phyloP scores from a whole-genome alignment of 495 filamentous ascomycete species.

The Penicillium bovifimosum region DNA sequence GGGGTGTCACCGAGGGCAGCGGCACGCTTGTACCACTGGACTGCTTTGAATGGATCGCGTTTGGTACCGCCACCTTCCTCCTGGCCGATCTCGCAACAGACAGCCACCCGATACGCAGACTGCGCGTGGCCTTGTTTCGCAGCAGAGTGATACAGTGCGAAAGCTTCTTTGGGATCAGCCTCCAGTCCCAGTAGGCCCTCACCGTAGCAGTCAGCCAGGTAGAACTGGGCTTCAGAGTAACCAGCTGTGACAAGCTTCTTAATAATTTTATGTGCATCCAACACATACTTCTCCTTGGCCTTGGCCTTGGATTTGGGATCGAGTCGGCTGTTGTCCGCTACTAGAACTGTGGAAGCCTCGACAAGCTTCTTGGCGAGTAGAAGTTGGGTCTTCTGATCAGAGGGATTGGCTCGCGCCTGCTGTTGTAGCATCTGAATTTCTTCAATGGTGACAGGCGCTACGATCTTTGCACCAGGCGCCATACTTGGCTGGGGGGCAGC shows the following conservation, averaged over 20 bases:
- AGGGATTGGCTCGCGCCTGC: constrained; percentile 60
- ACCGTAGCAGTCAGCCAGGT: constrained; percentile 83
- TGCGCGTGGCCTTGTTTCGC: constrained; percentile 82
- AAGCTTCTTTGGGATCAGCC: constrained; percentile 82
- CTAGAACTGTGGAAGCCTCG: constrained; percentile 74
- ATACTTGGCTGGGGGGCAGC: constrained; percentile 28
- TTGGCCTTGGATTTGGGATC: constrained; percentile 71
- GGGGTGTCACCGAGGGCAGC: constrained; percentile 83
- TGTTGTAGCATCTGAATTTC: constrained; percentile 73
- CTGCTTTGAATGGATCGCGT: constrained; percentile 84
- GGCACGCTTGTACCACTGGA: constrained; percentile 96
- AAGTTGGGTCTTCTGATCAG: constrained; percentile 65
- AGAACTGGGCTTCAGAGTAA: constrained; percentile 87
- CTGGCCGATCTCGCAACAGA: constrained; percentile 95
- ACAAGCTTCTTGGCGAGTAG: constrained; percentile 77
- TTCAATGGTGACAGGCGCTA: constrained; percentile 61
- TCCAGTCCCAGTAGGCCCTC: constrained; percentile 66
- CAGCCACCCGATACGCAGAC: constrained; percentile 88
- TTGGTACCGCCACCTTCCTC: constrained; percentile 89
- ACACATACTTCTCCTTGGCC: constrained; percentile 74
- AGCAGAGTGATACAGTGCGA: constrained; percentile 85
- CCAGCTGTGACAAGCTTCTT: constrained; percentile 71
- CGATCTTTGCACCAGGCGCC: constrained; percentile 22
- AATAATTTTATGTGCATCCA: constrained; percentile 83
- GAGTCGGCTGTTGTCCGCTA: constrained; percentile 59